Conservation (phyloP, 139 green algal genomes). For the Coccomyxa sp. region DNA sequence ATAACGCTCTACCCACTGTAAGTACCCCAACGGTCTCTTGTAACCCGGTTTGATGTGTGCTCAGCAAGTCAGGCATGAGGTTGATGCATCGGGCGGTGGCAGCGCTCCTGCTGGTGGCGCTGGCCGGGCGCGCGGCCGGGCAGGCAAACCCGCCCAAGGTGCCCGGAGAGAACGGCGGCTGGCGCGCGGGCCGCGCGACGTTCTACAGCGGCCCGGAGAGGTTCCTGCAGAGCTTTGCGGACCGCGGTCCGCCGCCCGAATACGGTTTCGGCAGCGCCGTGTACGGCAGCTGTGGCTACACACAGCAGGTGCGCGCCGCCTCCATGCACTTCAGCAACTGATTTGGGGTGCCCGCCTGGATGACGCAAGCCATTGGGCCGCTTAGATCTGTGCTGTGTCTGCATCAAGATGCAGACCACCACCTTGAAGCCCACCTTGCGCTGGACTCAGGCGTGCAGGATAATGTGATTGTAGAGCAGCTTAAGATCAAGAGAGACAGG, state of each 20-base stretch:
- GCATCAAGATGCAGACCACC: no score
- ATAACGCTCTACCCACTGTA: no score
- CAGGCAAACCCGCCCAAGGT: neutral
- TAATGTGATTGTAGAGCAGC: no score
- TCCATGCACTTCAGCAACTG: neutral
- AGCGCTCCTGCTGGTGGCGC: neutral
- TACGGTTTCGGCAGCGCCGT: conserved; percentile 18
- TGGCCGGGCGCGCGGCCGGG: neutral
- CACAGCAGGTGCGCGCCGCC: neutral
- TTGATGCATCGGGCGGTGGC: neutral
- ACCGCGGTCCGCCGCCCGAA: conserved; percentile 10
- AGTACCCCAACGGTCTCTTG: no score
- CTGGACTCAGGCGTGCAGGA: no score
- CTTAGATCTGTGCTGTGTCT: no score
- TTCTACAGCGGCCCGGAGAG: conserved; percentile 16
- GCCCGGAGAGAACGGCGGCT: neutral
- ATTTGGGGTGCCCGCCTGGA: no score
- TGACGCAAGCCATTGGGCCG: no score
- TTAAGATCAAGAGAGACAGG: no score
- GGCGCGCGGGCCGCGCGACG: conserved; percentile 17
- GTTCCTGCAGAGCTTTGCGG: conserved; percentile 7
- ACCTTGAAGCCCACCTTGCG: no score
- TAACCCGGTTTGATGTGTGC: no score
- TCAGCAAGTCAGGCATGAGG: neutral
- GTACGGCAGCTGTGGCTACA: conserved; percentile 20